Evolutionary conservation across 192 early-diverging fungal species (phyloP), one percentile per base, ranked within the genome.

Genomic region (Mortierella claussenii): DNA sequence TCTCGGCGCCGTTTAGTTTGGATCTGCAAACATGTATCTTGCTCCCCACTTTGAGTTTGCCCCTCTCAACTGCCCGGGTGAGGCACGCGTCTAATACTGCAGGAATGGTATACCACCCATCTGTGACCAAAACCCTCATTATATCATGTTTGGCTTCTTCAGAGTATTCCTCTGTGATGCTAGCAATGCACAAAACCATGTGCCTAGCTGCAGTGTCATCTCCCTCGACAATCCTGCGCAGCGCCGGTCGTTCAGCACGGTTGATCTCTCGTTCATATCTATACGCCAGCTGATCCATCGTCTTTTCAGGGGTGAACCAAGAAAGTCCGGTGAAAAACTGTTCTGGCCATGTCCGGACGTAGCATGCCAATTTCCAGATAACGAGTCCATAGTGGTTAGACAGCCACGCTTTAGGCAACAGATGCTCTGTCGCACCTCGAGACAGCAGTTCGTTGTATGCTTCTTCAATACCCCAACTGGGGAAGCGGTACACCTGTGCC

Each of bases 191-290:
- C 12, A 93, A 64, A 5, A 93, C 86, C 86, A 93, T 85, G 30
- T 84, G 82, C 31, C 69, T 60, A 2, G 62, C 58, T 1, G 89
- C 78, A 4, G 78, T 27, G 46, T 88, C 82, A 56, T 93, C 91
- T 17, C 85, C 79, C 78, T 93, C 91, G 17, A 90, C 63, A 40
- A 93, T 85, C 48, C 79, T 68, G 51, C 88, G 88, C 48, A 93
- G 24, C 1, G 87, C 87, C 0, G 91, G 83, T 28, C 87, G 71
- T 43, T 89, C 75, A 15, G 83, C 89, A 24, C 65, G 66, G 49
- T 90, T 89, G 51, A 90, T 81, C 59, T 93, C 91, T 8, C 80
- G 78, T 54, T 93, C 90, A 57, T 93, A 93, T 52, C 84, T 61
- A 61, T 81, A 87, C 6, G 59, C 37, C 6, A 93, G 63, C 53